Conservation (phyloP, 2,329 filamentous ascomycete genomes). For the Beauveria rudraprayagi region DNA sequence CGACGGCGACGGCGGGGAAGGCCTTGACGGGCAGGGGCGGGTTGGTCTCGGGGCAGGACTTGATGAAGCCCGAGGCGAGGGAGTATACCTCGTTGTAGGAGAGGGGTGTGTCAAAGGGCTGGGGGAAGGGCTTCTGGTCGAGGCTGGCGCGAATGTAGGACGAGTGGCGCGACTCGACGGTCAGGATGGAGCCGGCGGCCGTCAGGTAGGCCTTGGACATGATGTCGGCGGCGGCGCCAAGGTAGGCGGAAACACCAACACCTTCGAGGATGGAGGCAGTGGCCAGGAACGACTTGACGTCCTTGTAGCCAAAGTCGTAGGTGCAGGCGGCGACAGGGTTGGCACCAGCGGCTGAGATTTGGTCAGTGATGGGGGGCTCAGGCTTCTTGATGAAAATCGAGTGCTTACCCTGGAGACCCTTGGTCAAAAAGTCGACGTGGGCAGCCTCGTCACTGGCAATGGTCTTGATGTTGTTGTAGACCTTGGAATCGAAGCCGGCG, state of each 20-base stretch:
- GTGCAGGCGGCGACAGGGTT: conserved; percentile 60
- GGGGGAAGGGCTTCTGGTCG: conserved; percentile 52
- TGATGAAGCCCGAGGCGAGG: conserved; percentile 65
- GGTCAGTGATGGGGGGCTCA: conserved; percentile 25
- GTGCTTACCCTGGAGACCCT: conserved; percentile 20
- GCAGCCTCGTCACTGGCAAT: conserved; percentile 55
- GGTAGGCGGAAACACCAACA: conserved; percentile 65
- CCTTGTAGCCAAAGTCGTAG: conserved; percentile 65
- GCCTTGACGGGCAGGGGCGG: conserved; percentile 54
- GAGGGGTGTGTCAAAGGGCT: conserved; percentile 63
- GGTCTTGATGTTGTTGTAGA: conserved; percentile 52
- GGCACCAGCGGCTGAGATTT: conserved; percentile 53
- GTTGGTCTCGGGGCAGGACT: conserved; percentile 54
- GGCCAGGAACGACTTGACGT: conserved; percentile 58
- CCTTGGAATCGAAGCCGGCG: conserved; percentile 45
- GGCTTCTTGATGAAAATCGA: conserved; percentile 19
- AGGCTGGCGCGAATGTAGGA: conserved; percentile 59
- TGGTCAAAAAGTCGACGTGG: conserved; percentile 27
- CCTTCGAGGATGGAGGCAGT: conserved; percentile 65
- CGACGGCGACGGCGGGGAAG: conserved; percentile 47
- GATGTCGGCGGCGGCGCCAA: conserved; percentile 62
- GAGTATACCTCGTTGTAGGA: conserved; percentile 63
- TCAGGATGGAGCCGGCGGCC: conserved; percentile 62
- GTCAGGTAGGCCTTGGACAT: conserved; percentile 51
- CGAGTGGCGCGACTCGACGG: conserved; percentile 66